phyloP scores from a whole-genome alignment of 495 filamentous ascomycete genomes.

The Neurospora hispaniola region DNA sequence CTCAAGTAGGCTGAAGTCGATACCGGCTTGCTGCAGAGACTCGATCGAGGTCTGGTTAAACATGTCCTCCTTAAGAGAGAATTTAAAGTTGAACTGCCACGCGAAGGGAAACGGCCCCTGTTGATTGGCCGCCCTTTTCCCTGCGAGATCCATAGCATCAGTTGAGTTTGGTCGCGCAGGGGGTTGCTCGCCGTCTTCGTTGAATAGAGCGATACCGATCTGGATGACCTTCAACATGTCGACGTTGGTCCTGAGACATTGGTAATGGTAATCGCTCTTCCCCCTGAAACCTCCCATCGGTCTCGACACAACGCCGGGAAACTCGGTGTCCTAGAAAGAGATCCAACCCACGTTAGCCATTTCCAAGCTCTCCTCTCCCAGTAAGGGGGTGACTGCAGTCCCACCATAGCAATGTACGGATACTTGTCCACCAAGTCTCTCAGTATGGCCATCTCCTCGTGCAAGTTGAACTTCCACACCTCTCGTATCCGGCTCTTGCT shows the following conservation, averaged over 20 bases:
- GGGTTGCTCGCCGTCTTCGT: conserved; percentile 73
- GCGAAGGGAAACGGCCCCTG: conserved; percentile 68
- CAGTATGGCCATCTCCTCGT: conserved; percentile 77
- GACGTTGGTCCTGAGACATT: conserved; percentile 93
- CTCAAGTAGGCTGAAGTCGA: conserved; percentile 75
- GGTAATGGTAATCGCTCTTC: conserved; percentile 97
- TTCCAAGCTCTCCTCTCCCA: not conserved
- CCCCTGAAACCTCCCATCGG: conserved; percentile 88
- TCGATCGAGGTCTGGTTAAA: conserved; percentile 88
- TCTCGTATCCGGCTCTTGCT: conserved; percentile 76
- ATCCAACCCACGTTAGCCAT: conserved; percentile 13
- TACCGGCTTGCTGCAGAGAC: conserved; percentile 72
- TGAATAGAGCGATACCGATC: conserved; percentile 86
- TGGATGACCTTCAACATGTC: conserved; percentile 96
- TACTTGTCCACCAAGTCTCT: conserved; percentile 77
- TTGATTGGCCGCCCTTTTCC: conserved; percentile 27
- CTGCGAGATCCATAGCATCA: conserved; percentile 43
- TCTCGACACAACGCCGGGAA: conserved; percentile 88
- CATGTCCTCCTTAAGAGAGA: conserved; percentile 90
- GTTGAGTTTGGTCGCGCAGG: conserved; percentile 49
- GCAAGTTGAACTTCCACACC: conserved; percentile 85
- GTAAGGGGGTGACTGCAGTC: conserved; percentile 1
- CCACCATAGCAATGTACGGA: conserved; percentile 93
- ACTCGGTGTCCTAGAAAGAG: conserved; percentile 76
- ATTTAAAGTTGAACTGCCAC: conserved; percentile 99